Conservation (phyloP, 345 rosid genomes). For the Gossypioides kirkii region DNA sequence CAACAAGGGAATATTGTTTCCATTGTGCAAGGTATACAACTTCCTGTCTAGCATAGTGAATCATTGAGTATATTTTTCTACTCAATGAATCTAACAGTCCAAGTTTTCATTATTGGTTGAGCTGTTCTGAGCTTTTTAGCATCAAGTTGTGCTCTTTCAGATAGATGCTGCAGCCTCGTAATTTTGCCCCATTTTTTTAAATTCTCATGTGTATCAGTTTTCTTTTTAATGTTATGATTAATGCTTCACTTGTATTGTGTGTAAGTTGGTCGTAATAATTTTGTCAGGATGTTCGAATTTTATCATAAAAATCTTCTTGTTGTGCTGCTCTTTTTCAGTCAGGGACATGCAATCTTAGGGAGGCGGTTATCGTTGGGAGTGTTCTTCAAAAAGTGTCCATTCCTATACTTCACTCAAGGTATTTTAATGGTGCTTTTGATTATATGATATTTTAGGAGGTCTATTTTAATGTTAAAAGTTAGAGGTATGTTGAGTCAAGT, state of each 20-base stretch:
- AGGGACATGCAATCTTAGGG: constrained; percentile 85
- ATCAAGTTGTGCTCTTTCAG: neutral
- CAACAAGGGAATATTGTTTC: constrained; percentile 84
- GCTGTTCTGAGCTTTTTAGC: neutral
- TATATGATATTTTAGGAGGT: neutral
- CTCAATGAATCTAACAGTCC: neutral
- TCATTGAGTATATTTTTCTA: neutral
- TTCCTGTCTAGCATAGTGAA: neutral
- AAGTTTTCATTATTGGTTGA: neutral
- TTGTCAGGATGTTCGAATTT: neutral
- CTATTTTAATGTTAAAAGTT: neutral
- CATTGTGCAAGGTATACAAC: constrained; percentile 69
- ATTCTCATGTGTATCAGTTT: neutral
- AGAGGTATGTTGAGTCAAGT: neutral
- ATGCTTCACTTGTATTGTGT: too few relatives aligned
- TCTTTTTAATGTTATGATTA: too few relatives aligned
- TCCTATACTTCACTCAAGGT: constrained; percentile 94
- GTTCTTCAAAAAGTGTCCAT: constrained; percentile 72
- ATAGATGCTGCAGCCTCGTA: neutral
- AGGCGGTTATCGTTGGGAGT: constrained; percentile 94
- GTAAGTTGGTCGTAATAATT: too few relatives aligned
- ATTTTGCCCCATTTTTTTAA: neutral
- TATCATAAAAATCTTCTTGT: neutral
- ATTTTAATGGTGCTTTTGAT: constrained; percentile 16
- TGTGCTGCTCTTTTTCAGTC: constrained; percentile 51